These are phyloP conservation scores for Lentinula boryana DNA, from an alignment of 768 basidiomycete species.

Conservation along the genomic window DNA sequence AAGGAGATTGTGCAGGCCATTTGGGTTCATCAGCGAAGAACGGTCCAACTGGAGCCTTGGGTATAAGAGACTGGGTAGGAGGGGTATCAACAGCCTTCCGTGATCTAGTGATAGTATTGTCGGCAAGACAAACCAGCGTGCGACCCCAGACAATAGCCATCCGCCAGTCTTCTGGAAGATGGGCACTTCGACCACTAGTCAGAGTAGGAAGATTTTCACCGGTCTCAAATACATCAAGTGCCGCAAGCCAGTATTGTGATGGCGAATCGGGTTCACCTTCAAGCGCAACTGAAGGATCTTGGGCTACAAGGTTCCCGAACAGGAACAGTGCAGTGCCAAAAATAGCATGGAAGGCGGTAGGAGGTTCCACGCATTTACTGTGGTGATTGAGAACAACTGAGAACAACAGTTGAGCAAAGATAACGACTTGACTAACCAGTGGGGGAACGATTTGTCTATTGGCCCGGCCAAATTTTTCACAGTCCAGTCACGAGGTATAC, in stretches of 20 bases:
- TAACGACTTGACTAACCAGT: constrained; percentile 8
- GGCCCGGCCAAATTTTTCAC: constrained; percentile 7
- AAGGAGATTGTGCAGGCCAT: constrained; percentile 49
- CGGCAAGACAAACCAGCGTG: constrained; percentile 54
- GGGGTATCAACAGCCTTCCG: constrained; percentile 12
- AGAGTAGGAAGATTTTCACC: constrained; percentile 56
- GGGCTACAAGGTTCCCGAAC: constrained; percentile 55
- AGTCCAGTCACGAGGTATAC: constrained; percentile 13
- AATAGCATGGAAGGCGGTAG: constrained; percentile 62
- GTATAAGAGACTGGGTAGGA: not conserved
- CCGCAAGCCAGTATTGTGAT: constrained; percentile 58
- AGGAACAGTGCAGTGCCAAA: constrained; percentile 60
- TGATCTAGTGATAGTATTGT: constrained; percentile 36
- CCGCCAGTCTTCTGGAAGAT: constrained; percentile 54
- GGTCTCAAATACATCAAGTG: constrained; percentile 65
- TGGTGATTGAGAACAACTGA: constrained; percentile 1
- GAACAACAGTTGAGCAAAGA: not conserved
- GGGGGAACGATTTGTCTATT: constrained; percentile 12
- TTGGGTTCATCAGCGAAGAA: constrained; percentile 30
- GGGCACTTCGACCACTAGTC: constrained; percentile 24
- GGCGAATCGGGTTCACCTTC: constrained; percentile 48
- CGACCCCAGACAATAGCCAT: constrained; percentile 66
- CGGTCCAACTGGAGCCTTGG: constrained; percentile 10
- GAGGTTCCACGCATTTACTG: constrained; percentile 42
- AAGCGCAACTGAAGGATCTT: constrained; percentile 42